Base-by-base conservation (phyloP, 1,139 yeast genomes). In the Yamadazyma pseudoaaseri region DNA sequence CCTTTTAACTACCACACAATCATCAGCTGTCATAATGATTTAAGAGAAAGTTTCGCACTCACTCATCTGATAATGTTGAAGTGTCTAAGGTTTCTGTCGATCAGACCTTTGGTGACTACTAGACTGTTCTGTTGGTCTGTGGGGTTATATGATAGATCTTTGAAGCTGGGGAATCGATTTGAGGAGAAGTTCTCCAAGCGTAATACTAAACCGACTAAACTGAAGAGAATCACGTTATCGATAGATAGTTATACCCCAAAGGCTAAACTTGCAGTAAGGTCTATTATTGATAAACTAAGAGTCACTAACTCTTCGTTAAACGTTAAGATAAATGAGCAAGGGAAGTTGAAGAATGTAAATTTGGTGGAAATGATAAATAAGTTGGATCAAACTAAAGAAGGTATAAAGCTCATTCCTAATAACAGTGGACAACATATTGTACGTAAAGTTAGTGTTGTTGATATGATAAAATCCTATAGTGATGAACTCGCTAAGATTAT, bases 381-480 rank as follows among this genome's bases (percentile, higher is more conserved):
- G 6, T 39, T 63, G 11, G 62, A 67, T 38, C 55, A 68, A 28
- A 30, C 45, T 3, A 41, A 37, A 20, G 39, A 56, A 12, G 76
- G 76, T 2, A 38, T 70, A 10, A 41, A 46, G 10, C 35, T 64
- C 16, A 48, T 67, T 14, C 38, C 58, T 1, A 37, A 43, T 6
- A 39, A 39, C 7, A 56, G 50, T 9, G 55, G 49, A 2, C 33
- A 52, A 6, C 60, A 66, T 3, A 42, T 68, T 31, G 48, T 70
- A 1, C 65, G 63, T 31, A 35, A 43, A 10, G 51, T 56, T 5
- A 48, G 51, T 10, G 48, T 52, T 5, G 44, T 36, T 17, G 67
- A 64, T 10, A 70, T 70, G 76, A 37, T 65, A 13, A 52, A 54
- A 34, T 36, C 37, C 1, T 66, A 63, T 39, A 45, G 59, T 3